Evolutionary conservation across 148 eudicot genomes (phyloP).

Genomic region (Rhododendron mucronatum): DNA sequence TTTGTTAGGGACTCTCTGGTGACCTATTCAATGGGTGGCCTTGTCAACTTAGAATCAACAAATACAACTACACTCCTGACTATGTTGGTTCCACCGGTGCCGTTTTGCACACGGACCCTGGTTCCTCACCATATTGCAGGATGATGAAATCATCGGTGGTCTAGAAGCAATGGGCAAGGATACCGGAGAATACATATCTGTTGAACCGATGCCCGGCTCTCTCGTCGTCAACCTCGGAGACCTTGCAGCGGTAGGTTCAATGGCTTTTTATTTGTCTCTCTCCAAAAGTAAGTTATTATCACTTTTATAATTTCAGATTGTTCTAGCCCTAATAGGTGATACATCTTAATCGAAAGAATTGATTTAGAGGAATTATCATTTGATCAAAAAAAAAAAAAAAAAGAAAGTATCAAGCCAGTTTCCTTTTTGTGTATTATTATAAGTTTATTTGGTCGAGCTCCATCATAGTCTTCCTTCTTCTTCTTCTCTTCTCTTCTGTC

Average conservation of each 20-base stretch:
- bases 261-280: too few relatives aligned
- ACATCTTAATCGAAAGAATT: too few relatives aligned
- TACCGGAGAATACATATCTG: slow-evolving; percentile 25
- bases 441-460: too few relatives aligned
- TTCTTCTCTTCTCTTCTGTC: neutral
- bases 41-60: slow-evolving; percentile 53
- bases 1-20: slow-evolving; percentile 25
- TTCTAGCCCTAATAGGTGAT: too few relatives aligned
- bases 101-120: slow-evolving; percentile 50
- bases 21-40: slow-evolving; percentile 52
- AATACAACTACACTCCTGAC: slow-evolving; percentile 55
- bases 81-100: slow-evolving; percentile 47
- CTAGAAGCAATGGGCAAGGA: slow-evolving; percentile 43
- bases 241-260: slow-evolving; percentile 12
- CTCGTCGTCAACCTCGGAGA: slow-evolving; percentile 55
- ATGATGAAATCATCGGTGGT: slow-evolving; percentile 50
- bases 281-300: too few relatives aligned
- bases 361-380: too few relatives aligned
- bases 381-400: too few relatives aligned
- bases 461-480: neutral
- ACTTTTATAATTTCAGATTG: too few relatives aligned
- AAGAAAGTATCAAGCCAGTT: too few relatives aligned
- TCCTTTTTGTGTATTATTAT: too few relatives aligned
- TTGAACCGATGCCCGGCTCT: slow-evolving; percentile 42
- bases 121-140: slow-evolving; percentile 51